Evolutionary conservation across 2,329 filamentous ascomycete species (phyloP).

Genomic region (Magnaporthiopsis rhizophila): DNA sequence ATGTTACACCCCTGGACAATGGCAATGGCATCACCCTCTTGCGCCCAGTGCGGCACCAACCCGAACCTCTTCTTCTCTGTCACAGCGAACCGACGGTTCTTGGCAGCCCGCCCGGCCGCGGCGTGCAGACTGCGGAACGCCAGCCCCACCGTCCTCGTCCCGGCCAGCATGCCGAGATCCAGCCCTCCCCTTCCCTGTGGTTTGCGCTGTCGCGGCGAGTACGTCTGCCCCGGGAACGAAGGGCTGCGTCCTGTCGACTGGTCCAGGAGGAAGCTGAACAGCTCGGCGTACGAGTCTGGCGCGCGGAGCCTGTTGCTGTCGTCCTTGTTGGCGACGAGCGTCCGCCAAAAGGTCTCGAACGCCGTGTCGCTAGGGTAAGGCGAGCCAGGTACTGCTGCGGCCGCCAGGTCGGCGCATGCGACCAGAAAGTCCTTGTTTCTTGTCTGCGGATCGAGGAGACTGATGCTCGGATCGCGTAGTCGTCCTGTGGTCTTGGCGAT

Average conservation of each 20-base stretch:
- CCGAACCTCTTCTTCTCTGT: not conserved
- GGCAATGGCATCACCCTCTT: not conserved
- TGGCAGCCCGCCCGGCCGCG: not conserved
- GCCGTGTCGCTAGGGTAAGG: too few species aligned
- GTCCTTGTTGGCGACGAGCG: not conserved
- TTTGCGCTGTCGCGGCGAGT: not conserved
- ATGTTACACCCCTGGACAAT: conserved; percentile 1
- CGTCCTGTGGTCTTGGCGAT: not conserved
- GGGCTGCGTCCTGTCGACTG: conserved; percentile 1
- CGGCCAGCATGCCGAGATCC: not conserved
- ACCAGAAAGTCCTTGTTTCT: not conserved
- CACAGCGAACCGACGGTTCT: not conserved
- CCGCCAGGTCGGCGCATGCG: not conserved
- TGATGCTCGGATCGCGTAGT: not conserved
- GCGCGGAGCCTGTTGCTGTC: not conserved
- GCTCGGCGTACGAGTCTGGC: not conserved
- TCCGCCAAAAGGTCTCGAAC: conserved; percentile 1
- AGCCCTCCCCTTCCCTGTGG: not conserved
- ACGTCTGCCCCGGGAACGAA: not conserved
- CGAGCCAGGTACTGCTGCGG: not conserved
- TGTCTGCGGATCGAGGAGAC: not conserved
- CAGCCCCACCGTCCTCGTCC: too few species aligned
- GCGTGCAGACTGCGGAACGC: too few species aligned
- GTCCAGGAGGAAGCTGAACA: not conserved
- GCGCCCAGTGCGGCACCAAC: conserved; percentile 1